Evolutionary conservation across 306 rosid genomes (phyloP).

Genomic region (Inga laurina): DNA sequence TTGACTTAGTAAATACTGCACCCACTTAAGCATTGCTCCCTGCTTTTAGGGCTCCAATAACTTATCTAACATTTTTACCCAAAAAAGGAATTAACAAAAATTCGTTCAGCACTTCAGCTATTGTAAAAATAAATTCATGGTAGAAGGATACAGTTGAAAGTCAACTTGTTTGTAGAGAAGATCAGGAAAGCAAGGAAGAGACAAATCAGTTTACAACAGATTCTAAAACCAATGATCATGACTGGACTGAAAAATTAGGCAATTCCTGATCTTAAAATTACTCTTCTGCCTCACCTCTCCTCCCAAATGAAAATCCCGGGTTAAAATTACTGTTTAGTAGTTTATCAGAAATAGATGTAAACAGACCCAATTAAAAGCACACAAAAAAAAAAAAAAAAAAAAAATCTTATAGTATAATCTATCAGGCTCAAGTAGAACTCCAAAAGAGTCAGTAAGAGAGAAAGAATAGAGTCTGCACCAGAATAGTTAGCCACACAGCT

Average conservation of each 20-base stretch:
- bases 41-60: neutral
- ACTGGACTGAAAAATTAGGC: neutral
- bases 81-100: neutral
- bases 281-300: neutral
- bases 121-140: neutral
- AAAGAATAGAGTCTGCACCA: slow-evolving; percentile 43
- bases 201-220: neutral
- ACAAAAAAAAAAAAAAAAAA: no score
- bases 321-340: neutral
- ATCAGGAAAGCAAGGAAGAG: neutral
- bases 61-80: neutral
- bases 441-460: neutral
- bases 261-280: no score
- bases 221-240: neutral
- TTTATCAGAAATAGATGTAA: neutral
- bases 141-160: neutral
- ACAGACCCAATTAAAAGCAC: neutral
- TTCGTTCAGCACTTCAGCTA: neutral
- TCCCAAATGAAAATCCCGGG: neutral
- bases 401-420: neutral
- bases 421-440: neutral
- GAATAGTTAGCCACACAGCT: slow-evolving; percentile 79
- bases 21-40: neutral
- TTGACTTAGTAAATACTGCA: neutral
- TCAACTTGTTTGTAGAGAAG: neutral